A percentile compares a stretch with the other conserved stretches of the same genome.
Conservation (phyloP, 495 filamentous ascomycete genomes). For the Penicillium roqueforti region DNA sequence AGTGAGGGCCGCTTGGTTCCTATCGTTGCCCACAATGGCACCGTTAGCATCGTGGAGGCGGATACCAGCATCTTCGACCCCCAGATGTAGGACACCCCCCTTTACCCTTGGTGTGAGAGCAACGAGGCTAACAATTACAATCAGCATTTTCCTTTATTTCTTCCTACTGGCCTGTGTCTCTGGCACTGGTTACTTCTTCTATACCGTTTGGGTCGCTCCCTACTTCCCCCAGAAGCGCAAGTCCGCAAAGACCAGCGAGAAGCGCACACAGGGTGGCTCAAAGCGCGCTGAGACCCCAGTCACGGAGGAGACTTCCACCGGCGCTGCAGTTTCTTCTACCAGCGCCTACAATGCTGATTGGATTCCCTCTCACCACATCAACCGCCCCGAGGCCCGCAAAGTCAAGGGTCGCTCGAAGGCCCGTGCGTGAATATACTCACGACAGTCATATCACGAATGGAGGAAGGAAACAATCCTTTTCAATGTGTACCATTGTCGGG, state of each 20-base stretch:
- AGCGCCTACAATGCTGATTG: slow-evolving; percentile 92
- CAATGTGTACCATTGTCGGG: not conserved
- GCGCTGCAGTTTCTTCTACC: slow-evolving; percentile 61
- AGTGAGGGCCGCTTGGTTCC: slow-evolving; percentile 64
- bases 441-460: slow-evolving; percentile 5
- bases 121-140: slow-evolving; percentile 23
- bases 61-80: slow-evolving; percentile 93
- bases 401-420: slow-evolving; percentile 68
- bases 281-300: slow-evolving; percentile 64
- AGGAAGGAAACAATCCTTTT: not conserved
- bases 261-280: slow-evolving; percentile 49
- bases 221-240: slow-evolving; percentile 90
- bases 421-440: slow-evolving; percentile 29
- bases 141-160: slow-evolving; percentile 93
- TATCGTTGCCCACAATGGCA: slow-evolving; percentile 77
- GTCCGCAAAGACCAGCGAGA: slow-evolving; percentile 58
- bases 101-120: not conserved
- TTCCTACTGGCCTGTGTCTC: slow-evolving; percentile 74
- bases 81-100: slow-evolving; percentile 67
- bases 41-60: slow-evolving; percentile 85
- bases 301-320: slow-evolving; percentile 61
- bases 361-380: slow-evolving; percentile 90
- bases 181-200: slow-evolving; percentile 89
- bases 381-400: slow-evolving; percentile 74
- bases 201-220: slow-evolving; percentile 94